A percentile compares a stretch with the other conserved stretches of the same genome.
These are phyloP conservation scores for Corylus avellana DNA, from an alignment of 306 rosid species.

Conservation along the genomic window DNA sequence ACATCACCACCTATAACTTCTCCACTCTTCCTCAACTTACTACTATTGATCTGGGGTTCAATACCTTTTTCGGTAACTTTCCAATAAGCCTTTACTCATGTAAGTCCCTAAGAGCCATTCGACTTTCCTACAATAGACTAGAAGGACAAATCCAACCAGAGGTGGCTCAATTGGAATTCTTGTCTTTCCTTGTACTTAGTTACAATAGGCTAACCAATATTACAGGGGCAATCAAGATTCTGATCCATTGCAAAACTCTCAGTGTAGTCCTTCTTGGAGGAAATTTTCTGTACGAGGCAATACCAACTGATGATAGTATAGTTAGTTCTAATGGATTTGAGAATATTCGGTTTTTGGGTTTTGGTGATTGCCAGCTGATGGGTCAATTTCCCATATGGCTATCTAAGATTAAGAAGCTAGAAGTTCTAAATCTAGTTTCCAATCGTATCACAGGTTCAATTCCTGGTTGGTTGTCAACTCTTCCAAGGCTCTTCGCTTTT, in stretches of 20 bases:
- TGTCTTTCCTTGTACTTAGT: conserved; percentile 1
- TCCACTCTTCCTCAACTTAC: background rate
- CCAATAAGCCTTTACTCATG: conserved; percentile 3
- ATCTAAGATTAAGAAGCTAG: too few species aligned
- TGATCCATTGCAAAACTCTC: background rate
- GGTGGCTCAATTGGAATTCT: background rate
- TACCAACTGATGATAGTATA: background rate
- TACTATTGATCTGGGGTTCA: background rate
- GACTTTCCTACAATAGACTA: background rate
- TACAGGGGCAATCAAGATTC: conserved; percentile 5
- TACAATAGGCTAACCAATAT: background rate
- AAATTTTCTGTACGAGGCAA: background rate
- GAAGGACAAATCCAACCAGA: conserved; percentile 8
- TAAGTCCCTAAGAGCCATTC: background rate
- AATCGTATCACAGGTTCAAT: conserved; percentile 10
- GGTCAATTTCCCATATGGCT: too few species aligned
- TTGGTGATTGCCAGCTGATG: too few species aligned
- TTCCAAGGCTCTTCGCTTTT: conserved; percentile 10
- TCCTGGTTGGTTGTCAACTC: conserved; percentile 15
- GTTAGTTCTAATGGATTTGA: too few species aligned
- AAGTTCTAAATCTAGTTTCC: too few species aligned
- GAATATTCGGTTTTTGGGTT: too few species aligned
- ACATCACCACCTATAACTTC: background rate
- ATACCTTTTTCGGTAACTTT: background rate
- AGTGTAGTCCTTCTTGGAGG: too few species aligned